Evolutionary conservation across 805 yeast genomes (phyloP).

Genomic region (Candida tibetensis): DNA sequence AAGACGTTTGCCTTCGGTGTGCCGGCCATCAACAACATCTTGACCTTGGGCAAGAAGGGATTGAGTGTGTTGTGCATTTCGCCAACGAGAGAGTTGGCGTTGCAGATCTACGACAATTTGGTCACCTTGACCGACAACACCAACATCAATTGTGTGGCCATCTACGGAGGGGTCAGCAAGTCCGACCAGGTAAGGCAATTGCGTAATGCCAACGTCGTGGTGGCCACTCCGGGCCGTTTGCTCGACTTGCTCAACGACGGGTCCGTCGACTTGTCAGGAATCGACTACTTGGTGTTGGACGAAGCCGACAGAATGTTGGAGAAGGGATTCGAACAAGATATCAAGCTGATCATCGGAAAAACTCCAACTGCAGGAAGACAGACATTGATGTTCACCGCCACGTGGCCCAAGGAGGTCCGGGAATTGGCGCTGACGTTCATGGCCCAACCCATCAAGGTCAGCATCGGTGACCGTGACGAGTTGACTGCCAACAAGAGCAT

Average conservation of each 20-base stretch:
- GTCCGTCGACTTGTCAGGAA: slow-evolving; percentile 61
- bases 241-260: slow-evolving; percentile 90
- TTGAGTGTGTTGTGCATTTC: slow-evolving; percentile 81
- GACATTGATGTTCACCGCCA: slow-evolving; percentile 98
- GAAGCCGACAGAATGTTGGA: slow-evolving; percentile 99
- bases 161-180: slow-evolving; percentile 97
- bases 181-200: slow-evolving; percentile 80
- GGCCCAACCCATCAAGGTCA: slow-evolving; percentile 81
- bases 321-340: slow-evolving; percentile 97
- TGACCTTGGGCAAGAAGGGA: slow-evolving; percentile 45
- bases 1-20: slow-evolving; percentile 97
- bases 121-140: slow-evolving; percentile 59
- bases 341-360: slow-evolving; percentile 71
- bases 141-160: slow-evolving; percentile 70
- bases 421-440: slow-evolving; percentile 84
- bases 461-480: slow-evolving; percentile 94
- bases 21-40: slow-evolving; percentile 82
- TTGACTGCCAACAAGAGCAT: slow-evolving; percentile 92
- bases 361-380: slow-evolving; percentile 60
- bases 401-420: slow-evolving; percentile 99
- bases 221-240: slow-evolving; percentile 98
- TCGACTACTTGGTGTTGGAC: slow-evolving; percentile 82
- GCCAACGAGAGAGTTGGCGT: slow-evolving; percentile 96
- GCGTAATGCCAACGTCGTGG: slow-evolving; percentile 68
- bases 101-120: slow-evolving; percentile 87